phyloP scores from a whole-genome alignment of 768 basidiomycete genomes.

The Asterophora lycoperdoides region DNA sequence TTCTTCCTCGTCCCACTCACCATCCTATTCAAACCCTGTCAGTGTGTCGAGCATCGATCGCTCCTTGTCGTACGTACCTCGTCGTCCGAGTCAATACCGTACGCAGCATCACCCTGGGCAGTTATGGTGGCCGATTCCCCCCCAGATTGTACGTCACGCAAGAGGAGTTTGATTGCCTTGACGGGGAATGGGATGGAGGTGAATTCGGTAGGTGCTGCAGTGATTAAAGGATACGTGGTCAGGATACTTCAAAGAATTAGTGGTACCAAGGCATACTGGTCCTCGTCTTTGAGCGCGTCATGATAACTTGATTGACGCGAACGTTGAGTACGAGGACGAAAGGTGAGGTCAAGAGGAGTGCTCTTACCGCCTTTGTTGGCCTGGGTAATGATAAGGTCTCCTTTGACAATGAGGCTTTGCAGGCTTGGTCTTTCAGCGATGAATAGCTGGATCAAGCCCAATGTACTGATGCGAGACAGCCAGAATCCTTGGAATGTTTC shows the following conservation, averaged over 20 bases:
- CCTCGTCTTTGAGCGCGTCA: slow-evolving; percentile 92
- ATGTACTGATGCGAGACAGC: slow-evolving; percentile 80
- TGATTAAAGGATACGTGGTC: slow-evolving; percentile 24
- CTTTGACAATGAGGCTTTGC: slow-evolving; percentile 73
- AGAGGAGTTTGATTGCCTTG: slow-evolving; percentile 86
- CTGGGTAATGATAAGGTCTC: slow-evolving; percentile 82
- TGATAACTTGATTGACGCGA: slow-evolving; percentile 62
- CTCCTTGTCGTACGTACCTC: slow-evolving; percentile 41
- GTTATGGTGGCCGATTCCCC: slow-evolving; percentile 69
- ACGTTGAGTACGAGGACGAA: slow-evolving; percentile 20
- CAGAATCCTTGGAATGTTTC: slow-evolving; percentile 95
- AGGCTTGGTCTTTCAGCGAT: slow-evolving; percentile 61
- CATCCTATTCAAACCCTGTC: slow-evolving; percentile 46
- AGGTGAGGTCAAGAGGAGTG: not conserved
- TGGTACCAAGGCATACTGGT: slow-evolving; percentile 51
- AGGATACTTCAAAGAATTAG: slow-evolving; percentile 13
- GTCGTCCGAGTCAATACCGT: slow-evolving; percentile 72
- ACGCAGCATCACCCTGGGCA: slow-evolving; percentile 39
- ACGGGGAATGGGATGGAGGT: slow-evolving; percentile 83
- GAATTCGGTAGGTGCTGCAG: slow-evolving; percentile 79
- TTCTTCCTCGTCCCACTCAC: slow-evolving; percentile 94
- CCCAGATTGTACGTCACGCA: slow-evolving; percentile 78
- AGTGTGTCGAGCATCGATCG: not conserved
- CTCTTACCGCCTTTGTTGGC: slow-evolving; percentile 77
- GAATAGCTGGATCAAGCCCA: slow-evolving; percentile 78